Percentiles rank a stretch among this genome's conserved stretches.
Evolutionary conservation across 129 eudicot species (phyloP).

Genomic region (Dittrichia graveolens): DNA sequence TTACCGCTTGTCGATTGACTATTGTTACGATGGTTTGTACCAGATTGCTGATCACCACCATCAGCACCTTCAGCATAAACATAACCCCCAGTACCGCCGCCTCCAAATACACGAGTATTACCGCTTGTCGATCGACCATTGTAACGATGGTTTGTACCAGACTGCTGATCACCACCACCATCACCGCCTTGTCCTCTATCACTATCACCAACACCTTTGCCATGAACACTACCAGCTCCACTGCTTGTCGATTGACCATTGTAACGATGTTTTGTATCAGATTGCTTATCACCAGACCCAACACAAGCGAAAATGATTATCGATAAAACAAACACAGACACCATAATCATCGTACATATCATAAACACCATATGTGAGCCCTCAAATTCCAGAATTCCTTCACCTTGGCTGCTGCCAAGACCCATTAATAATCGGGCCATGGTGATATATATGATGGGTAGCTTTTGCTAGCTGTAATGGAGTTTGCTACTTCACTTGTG

Average conservation of each 20-base stretch:
- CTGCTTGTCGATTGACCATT: background rate
- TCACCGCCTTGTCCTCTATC: constrained; percentile 20
- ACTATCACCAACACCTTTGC: constrained; percentile 19
- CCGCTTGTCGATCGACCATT: no score
- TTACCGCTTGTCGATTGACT: no score
- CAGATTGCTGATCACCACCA: no score
- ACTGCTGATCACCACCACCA: no score
- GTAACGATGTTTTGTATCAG: background rate
- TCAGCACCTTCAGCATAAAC: no score
- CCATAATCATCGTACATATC: constrained; percentile 21
- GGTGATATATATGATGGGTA: no score
- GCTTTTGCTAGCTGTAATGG: background rate
- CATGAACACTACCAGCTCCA: background rate
- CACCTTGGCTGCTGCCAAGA: background rate
- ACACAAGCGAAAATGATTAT: constrained; percentile 29
- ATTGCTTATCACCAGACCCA: background rate
- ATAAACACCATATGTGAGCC: constrained; percentile 13
- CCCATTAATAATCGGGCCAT: background rate
- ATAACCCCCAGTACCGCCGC: no score
- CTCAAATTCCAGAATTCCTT: background rate
- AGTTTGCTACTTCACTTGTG: background rate
- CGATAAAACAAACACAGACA: constrained; percentile 22
- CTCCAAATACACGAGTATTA: no score
- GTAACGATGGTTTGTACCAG: no score
- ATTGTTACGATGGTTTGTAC: no score